Conservation (phyloP, 495 filamentous ascomycete species). For the Filosporella fistucella region DNA sequence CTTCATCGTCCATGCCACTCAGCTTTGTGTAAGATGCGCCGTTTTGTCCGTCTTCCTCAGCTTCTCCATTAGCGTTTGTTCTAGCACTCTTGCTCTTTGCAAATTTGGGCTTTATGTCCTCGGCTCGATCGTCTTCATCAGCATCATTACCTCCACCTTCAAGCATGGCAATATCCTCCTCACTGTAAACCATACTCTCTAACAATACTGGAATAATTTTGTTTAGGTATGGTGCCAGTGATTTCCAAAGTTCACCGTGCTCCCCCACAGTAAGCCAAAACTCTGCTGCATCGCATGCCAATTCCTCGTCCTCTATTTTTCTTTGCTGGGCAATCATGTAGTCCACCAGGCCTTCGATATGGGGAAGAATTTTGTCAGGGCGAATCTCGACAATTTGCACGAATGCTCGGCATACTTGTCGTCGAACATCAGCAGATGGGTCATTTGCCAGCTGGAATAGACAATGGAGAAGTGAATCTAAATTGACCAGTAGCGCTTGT, state of each 20-base stretch:
- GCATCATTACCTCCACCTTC: slow-evolving; percentile 85
- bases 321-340: slow-evolving; percentile 90
- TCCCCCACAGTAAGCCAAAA: slow-evolving; percentile 96
- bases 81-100: slow-evolving; percentile 60
- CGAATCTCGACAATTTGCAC: slow-evolving; percentile 86
- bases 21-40: slow-evolving; percentile 44
- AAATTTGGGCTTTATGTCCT: slow-evolving; percentile 93
- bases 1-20: slow-evolving; percentile 48
- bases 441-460: slow-evolving; percentile 80
- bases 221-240: slow-evolving; percentile 69
- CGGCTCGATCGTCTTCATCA: slow-evolving; percentile 79
- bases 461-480: slow-evolving; percentile 76
- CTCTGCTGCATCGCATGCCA: slow-evolving; percentile 92
- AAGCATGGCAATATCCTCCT: slow-evolving; percentile 83
- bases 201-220: slow-evolving; percentile 89
- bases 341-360: slow-evolving; percentile 84
- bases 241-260: slow-evolving; percentile 68
- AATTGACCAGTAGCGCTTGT: slow-evolving; percentile 65
- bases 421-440: slow-evolving; percentile 68
- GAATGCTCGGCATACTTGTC: slow-evolving; percentile 90
- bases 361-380: slow-evolving; percentile 83
- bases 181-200: slow-evolving; percentile 92
- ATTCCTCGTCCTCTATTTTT: slow-evolving; percentile 77
- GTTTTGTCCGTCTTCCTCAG: slow-evolving; percentile 47
- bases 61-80: slow-evolving; percentile 38